phyloP scores from a whole-genome alignment of 1,284 basidiomycete genomes.

The Puccinia coronata region DNA sequence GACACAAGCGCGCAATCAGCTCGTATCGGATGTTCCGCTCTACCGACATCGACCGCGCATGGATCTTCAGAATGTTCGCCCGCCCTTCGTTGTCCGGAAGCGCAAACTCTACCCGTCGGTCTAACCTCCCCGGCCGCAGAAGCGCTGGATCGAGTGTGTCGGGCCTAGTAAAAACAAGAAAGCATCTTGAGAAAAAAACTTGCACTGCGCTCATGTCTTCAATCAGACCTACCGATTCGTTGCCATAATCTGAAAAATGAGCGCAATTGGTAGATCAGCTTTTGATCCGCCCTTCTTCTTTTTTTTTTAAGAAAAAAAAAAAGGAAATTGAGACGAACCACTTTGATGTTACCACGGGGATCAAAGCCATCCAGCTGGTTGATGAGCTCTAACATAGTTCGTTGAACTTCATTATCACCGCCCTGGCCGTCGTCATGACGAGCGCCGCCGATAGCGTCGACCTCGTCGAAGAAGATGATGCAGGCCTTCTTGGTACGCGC shows the following conservation, averaged over 20 bases:
- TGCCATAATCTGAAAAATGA: slow-evolving; percentile 71
- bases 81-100: slow-evolving; percentile 94
- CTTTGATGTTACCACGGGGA: slow-evolving; percentile 97
- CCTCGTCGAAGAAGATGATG: slow-evolving; percentile 99
- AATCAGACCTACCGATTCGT: slow-evolving; percentile 74
- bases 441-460: slow-evolving; percentile 97
- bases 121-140: slow-evolving; percentile 90
- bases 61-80: slow-evolving; percentile 93
- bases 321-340: slow-evolving; percentile 60
- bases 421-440: slow-evolving; percentile 98
- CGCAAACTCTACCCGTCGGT: slow-evolving; percentile 93
- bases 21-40: slow-evolving; percentile 97
- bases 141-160: slow-evolving; percentile 98
- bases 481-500: slow-evolving; percentile 98
- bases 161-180: slow-evolving; percentile 66
- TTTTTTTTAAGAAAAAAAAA: background rate
- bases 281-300: no score
- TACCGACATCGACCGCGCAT: slow-evolving; percentile 96
- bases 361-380: slow-evolving; percentile 99
- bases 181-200: background rate
- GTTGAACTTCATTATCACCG: slow-evolving; percentile 97
- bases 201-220: background rate
- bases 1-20: slow-evolving; percentile 92
- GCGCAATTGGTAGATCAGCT: background rate
- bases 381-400: slow-evolving; percentile 99